These are phyloP conservation scores for Jatropha curcas DNA, from an alignment of 345 rosid species.

Conservation along the genomic window DNA sequence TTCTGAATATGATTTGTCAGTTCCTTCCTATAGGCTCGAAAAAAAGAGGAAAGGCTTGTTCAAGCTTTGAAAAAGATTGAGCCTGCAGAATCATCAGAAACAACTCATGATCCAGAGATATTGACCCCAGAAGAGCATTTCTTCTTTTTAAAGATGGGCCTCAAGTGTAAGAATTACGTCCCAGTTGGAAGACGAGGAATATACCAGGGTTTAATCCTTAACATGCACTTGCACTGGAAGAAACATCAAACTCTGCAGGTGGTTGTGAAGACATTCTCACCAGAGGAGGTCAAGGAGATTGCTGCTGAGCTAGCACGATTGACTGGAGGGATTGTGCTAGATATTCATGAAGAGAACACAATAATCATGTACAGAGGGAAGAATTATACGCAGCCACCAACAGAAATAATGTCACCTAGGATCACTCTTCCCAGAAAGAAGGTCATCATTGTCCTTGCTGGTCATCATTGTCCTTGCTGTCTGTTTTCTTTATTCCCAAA, in stretches of 20 bases:
- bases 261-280: constrained; percentile 77
- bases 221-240: constrained; percentile 99
- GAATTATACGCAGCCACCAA: constrained; percentile 91
- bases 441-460: constrained; percentile 38
- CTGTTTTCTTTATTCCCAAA: background rate
- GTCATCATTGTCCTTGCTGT: background rate
- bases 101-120: constrained; percentile 90
- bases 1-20: background rate
- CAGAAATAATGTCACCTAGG: constrained; percentile 93
- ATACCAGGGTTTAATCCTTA: constrained; percentile 92
- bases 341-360: constrained; percentile 74
- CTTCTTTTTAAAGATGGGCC: constrained; percentile 83
- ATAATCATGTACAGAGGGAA: constrained; percentile 94
- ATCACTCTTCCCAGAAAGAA: constrained; percentile 82
- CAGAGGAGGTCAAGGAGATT: constrained; percentile 85
- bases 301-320: constrained; percentile 79
- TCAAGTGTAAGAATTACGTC: constrained; percentile 92
- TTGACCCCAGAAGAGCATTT: constrained; percentile 95
- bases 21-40: constrained; percentile 55
- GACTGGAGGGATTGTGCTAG: constrained; percentile 90
- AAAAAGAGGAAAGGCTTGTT: constrained; percentile 74
- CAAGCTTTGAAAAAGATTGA: constrained; percentile 76
- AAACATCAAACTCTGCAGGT: constrained; percentile 91
- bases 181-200: constrained; percentile 90
- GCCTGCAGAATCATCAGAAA: constrained; percentile 63